Evolutionary conservation across 345 rosid species (phyloP), one percentile per base, ranked within the genome.

Genomic region (Gossypium herbaceum): DNA sequence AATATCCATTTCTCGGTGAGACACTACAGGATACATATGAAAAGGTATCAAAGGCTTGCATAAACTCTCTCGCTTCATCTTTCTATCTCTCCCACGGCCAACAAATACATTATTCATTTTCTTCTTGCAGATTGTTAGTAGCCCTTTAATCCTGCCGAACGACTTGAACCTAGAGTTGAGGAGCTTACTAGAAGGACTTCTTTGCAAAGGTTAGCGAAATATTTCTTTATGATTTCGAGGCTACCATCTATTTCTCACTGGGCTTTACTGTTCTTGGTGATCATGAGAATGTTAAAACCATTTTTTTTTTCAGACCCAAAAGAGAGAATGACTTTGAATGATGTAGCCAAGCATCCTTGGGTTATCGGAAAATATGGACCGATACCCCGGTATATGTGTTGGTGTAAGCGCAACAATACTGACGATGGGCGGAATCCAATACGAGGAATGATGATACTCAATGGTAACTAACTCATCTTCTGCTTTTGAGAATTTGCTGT

Each of bases 21-120:
- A 90, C 98, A 24, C 87, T 93, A 61, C 99, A 93, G 78, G 98
- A 95, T 80, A 91, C 96, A 0, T 95, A 95, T 76, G 99, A 95
- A 82, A 91, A 91, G 93, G 99, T 88, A 82, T 66, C 24, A 60
- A 68, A 1, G 54, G 39, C 55, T 20, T 67, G 20, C 20, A 6
- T 0, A 4, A 20, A 2, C 7, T 52, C 47, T 12, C 9, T 55
- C 70, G 48, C 25, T 55, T 12, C 11, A 13, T 45, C 25, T 45
- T 24, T 7, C 7, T 7, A 1, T 67, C 19, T 68, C 13, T 47
- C 34, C 20, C 7, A 13, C 20, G 0, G 41, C 34, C 55, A 39
- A 64, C 51, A 16, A 29, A 19, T 62, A 6, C 52, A 56, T 58
- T 20, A 45, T 39, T 62, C 44, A 7, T 43, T 45, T 9, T 76